A percentile compares a stretch with the other conserved stretches of the same genome.
These are phyloP conservation scores for Botryotinia convoluta DNA, from an alignment of 2,329 filamentous ascomycete genomes.

Conservation along the genomic window DNA sequence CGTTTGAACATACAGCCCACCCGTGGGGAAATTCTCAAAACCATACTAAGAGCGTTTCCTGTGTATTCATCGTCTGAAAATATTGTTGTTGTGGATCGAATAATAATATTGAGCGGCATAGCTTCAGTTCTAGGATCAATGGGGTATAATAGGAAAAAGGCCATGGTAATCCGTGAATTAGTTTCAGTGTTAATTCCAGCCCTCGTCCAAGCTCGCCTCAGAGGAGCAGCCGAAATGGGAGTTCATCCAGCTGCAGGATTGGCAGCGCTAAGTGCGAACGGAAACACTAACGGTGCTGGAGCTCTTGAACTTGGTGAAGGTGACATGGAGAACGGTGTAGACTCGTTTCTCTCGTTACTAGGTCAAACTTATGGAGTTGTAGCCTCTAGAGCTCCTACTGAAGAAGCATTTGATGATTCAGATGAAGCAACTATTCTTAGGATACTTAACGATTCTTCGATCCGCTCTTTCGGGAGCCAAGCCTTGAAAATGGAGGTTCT, in stretches of 20 bases:
- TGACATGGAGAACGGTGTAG: slow-evolving; percentile 65
- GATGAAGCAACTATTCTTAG: slow-evolving; percentile 54
- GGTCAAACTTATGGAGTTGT: slow-evolving; percentile 65
- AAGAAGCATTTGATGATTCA: slow-evolving; percentile 43
- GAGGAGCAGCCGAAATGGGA: slow-evolving; percentile 92
- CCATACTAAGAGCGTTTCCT: slow-evolving; percentile 69
- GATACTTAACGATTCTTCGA: slow-evolving; percentile 57
- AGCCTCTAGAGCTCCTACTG: slow-evolving; percentile 22
- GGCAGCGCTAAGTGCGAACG: slow-evolving; percentile 59
- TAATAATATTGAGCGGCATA: slow-evolving; percentile 80
- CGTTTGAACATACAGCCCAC: slow-evolving; percentile 55
- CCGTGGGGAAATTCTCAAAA: slow-evolving; percentile 61
- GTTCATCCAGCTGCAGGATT: slow-evolving; percentile 91
- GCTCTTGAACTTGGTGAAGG: slow-evolving; percentile 61
- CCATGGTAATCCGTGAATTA: slow-evolving; percentile 82
- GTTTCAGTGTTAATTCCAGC: slow-evolving; percentile 79
- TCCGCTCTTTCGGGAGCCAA: slow-evolving; percentile 71
- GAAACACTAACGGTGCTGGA: slow-evolving; percentile 50
- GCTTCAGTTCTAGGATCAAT: slow-evolving; percentile 79
- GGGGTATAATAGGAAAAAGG: slow-evolving; percentile 84
- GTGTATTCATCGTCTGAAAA: slow-evolving; percentile 60
- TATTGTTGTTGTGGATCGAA: slow-evolving; percentile 71
- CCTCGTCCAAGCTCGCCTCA: slow-evolving; percentile 84
- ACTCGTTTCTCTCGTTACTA: slow-evolving; percentile 58
- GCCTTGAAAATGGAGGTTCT: slow-evolving; percentile 83